These are phyloP conservation scores for Coleophoma crateriformis DNA, from an alignment of 2,329 filamentous ascomycete species.

Conservation along the genomic window DNA sequence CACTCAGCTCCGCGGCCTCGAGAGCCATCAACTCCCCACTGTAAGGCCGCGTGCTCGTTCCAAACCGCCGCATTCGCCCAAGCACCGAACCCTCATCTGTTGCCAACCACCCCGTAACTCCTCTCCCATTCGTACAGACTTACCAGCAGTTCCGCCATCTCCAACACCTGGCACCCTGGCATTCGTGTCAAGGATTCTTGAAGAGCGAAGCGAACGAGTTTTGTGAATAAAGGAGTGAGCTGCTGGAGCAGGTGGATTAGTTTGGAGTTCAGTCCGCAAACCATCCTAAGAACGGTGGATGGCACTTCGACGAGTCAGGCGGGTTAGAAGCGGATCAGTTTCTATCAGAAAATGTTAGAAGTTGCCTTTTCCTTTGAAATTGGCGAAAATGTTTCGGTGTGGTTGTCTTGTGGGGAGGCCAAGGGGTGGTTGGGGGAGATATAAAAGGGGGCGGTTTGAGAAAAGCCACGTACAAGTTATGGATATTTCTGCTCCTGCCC, in stretches of 20 bases:
- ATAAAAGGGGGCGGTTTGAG: no score
- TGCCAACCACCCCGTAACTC: slow-evolving; percentile 20
- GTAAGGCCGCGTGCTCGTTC: slow-evolving; percentile 9
- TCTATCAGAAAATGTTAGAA: no score
- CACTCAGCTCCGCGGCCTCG: slow-evolving; percentile 4
- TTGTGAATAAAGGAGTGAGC: not conserved
- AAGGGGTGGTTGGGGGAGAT: no score
- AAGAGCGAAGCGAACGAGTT: slow-evolving; percentile 18
- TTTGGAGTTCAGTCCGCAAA: not conserved
- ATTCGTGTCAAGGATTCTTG: slow-evolving; percentile 11
- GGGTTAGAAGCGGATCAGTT: slow-evolving; percentile 23
- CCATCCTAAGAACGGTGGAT: slow-evolving; percentile 27
- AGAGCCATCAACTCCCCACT: slow-evolving; percentile 6
- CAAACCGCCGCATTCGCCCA: slow-evolving; percentile 26
- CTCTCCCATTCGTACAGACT: slow-evolving; percentile 30
- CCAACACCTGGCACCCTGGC: slow-evolving; percentile 10
- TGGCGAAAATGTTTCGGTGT: no score
- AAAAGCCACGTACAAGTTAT: slow-evolving; percentile 15
- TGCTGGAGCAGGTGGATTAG: not conserved
- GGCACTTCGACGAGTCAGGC: slow-evolving; percentile 18
- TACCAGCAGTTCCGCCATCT: slow-evolving; percentile 30
- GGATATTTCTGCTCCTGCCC: slow-evolving; percentile 33
- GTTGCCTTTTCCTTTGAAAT: no score
- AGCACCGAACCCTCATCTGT: slow-evolving; percentile 31
- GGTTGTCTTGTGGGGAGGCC: no score